Evolutionary conservation across 371 early-diverging fungal genomes (phyloP), one percentile per base, ranked within the genome.

Genomic region (Mucor mucedo): DNA sequence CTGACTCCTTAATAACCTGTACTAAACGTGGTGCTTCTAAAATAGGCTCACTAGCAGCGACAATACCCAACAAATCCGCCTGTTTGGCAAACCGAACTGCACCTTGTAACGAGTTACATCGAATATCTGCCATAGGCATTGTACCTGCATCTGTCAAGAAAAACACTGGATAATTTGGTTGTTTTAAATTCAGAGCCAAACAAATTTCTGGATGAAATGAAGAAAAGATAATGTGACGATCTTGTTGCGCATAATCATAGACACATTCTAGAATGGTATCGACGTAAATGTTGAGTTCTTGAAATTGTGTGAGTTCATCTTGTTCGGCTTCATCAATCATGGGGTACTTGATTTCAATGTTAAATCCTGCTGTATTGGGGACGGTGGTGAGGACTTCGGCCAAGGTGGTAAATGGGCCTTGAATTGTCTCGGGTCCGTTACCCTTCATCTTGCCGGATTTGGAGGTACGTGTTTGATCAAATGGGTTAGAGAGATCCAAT

Each of bases 341-440:
- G 0, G 98, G 98, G 68, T 98, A 98, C 76, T 99, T 99, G 67
- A 98, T 87, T 75, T 99, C 99, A 58, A 99, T 91, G 65, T 98
- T 97, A 67, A 97, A 95, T 7, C 96, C 98, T 10, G 92, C 85
- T 5, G 80, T 62, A 11, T 77, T 71, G 0, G 97, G 96, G 6
- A 95, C 91, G 27, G 81, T 79, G 83, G 86, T 85, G 57, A 95
- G 80, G 21, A 91, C 85, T 21, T 94, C 93, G 41, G 83, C 84
- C 39, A 97, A 76, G 4, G 95, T 96, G 0, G 93, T 86, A 69
- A 95, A 94, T 0, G 95, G 91, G 1, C 86, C 88, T 63, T 89
- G 91, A 58, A 96, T 92, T 2, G 84, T 87, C 39, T 85, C 84
- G 5, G 86, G 80, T 4, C 90, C 86, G 58, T 91, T 91, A 47